Percentiles rank a stretch among this genome's conserved stretches.
These are phyloP conservation scores for Rhinocladiella similis DNA, from an alignment of 2,329 filamentous ascomycete species.

Conservation along the genomic window DNA sequence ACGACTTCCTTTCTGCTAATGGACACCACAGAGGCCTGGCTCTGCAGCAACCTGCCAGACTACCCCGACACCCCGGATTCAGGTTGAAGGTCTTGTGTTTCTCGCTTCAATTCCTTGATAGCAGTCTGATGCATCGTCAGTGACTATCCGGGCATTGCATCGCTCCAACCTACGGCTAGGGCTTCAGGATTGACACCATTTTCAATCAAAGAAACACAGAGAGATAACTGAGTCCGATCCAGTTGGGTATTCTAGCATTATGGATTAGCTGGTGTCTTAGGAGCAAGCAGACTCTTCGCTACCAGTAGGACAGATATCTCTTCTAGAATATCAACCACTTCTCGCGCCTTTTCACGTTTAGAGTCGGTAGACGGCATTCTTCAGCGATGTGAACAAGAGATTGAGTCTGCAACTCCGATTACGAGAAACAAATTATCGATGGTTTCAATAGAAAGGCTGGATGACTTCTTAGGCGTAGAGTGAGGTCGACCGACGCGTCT, in stretches of 20 bases:
- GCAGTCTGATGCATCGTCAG: conserved; percentile 35
- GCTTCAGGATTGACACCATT: conserved; percentile 96
- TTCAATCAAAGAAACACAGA: conserved; percentile 95
- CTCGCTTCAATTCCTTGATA: conserved; percentile 48
- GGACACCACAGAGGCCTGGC: no score
- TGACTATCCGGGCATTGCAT: conserved; percentile 6
- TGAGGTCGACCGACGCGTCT: no score
- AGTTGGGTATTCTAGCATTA: conserved; percentile 79
- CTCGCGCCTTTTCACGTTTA: conserved; percentile 51
- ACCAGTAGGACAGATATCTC: conserved; percentile 52
- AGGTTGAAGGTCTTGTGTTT: conserved; percentile 35
- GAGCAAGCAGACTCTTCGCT: conserved; percentile 14
- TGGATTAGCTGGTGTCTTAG: background rate
- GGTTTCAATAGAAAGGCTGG: background rate
- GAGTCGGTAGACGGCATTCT: conserved; percentile 42
- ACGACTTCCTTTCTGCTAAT: no score
- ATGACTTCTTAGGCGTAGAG: background rate
- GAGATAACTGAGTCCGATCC: conserved; percentile 84
- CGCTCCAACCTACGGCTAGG: conserved; percentile 68
- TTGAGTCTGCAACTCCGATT: no score
- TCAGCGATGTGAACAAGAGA: background rate
- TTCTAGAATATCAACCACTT: conserved; percentile 53
- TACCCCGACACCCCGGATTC: conserved; percentile 26
- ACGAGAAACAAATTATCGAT: no score
- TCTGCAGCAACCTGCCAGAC: background rate